phyloP scores from a whole-genome alignment of 2,329 filamentous ascomycete species.

The Aspergillus unguis region DNA sequence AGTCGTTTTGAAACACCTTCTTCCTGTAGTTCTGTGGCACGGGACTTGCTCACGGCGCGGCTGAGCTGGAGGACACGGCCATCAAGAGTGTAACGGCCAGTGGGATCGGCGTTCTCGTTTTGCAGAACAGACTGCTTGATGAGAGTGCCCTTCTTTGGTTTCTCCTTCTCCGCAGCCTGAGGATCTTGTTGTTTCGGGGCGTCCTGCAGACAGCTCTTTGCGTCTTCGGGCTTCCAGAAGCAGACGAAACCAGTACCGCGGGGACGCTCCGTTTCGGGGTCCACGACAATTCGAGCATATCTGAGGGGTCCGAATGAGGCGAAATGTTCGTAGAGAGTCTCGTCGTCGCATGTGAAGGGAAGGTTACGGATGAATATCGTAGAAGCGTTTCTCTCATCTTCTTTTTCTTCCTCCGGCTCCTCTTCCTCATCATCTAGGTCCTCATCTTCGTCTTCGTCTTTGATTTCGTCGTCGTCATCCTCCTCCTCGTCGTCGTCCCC shows the following conservation, averaged over 20 bases:
- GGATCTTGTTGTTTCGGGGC: slow-evolving; percentile 59
- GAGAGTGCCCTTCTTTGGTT: slow-evolving; percentile 41
- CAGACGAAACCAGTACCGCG: slow-evolving; percentile 94
- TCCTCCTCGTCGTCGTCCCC: slow-evolving; percentile 37
- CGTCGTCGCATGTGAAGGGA: slow-evolving; percentile 82
- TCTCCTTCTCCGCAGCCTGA: slow-evolving; percentile 42
- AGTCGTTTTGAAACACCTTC: slow-evolving; percentile 62
- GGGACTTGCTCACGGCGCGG: slow-evolving; percentile 77
- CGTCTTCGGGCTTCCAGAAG: slow-evolving; percentile 76
- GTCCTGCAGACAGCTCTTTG: slow-evolving; percentile 68
- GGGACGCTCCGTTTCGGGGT: slow-evolving; percentile 77
- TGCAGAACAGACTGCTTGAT: slow-evolving; percentile 80
- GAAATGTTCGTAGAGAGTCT: slow-evolving; percentile 80
- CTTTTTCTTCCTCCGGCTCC: slow-evolving; percentile 46
- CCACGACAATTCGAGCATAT: slow-evolving; percentile 88
- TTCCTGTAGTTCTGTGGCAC: slow-evolving; percentile 72
- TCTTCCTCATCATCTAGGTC: slow-evolving; percentile 36
- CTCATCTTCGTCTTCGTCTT: slow-evolving; percentile 21
- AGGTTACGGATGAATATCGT: slow-evolving; percentile 93
- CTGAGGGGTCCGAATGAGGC: slow-evolving; percentile 80
- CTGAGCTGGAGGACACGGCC: slow-evolving; percentile 82
- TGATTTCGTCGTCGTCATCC: slow-evolving; percentile 37
- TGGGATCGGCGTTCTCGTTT: slow-evolving; percentile 75
- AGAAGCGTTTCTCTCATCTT: slow-evolving; percentile 58
- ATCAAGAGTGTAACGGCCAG: slow-evolving; percentile 84